Evolutionary conservation across 1,139 yeast genomes (phyloP).

Genomic region (Casaregolazyma suthepensis): DNA sequence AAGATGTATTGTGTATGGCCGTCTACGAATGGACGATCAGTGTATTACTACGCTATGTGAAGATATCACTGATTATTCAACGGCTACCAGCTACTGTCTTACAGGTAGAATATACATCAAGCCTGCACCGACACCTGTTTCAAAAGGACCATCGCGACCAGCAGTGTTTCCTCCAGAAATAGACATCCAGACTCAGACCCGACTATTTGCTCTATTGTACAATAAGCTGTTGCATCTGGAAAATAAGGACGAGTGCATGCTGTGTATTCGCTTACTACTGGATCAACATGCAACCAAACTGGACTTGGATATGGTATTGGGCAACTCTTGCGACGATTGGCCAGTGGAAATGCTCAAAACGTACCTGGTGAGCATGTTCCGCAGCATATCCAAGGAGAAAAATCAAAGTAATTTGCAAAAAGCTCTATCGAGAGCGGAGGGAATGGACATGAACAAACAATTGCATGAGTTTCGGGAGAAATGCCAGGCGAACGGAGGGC

Average conservation of each 20-base stretch:
- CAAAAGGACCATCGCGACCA: conserved; percentile 10
- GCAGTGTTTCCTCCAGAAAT: conserved; percentile 3
- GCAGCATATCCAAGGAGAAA: conserved; percentile 20
- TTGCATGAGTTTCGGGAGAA: conserved; percentile 8
- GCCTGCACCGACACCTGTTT: conserved; percentile 9
- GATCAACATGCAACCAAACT: conserved; percentile 29
- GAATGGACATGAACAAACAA: conserved; percentile 16
- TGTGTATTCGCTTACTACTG: conserved; percentile 26
- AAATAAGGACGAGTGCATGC: conserved; percentile 20
- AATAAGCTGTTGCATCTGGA: conserved; percentile 25
- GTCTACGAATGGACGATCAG: conserved; percentile 31
- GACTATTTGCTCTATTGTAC: conserved; percentile 27
- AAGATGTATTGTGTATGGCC: conserved; percentile 31
- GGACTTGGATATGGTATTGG: conserved; percentile 28
- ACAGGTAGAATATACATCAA: conserved; percentile 22
- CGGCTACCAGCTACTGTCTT: conserved; percentile 32
- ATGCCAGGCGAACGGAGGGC: not conserved
- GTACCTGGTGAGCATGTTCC: conserved; percentile 24
- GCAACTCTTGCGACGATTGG: conserved; percentile 32
- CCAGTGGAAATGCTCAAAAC: conserved; percentile 30
- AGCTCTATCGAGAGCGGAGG: conserved; percentile 26
- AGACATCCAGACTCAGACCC: conserved; percentile 16
- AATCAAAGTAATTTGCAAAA: conserved; percentile 20
- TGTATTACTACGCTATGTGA: conserved; percentile 31
- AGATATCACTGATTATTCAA: conserved; percentile 31